Conservation (phyloP, 2,329 filamentous ascomycete genomes). For the Pyricularia grisea region DNA sequence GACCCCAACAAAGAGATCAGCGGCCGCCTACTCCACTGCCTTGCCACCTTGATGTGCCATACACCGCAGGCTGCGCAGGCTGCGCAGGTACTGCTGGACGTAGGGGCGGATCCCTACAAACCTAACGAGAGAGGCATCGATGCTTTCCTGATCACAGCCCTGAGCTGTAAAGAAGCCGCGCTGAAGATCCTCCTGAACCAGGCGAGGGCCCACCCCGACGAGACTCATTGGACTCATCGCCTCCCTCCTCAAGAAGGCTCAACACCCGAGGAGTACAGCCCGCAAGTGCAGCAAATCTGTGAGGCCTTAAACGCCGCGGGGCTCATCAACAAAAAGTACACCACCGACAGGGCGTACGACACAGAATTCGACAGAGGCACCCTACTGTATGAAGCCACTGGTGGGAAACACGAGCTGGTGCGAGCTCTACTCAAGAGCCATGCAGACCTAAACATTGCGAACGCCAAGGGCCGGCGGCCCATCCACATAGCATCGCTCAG, state of each 20-base stretch:
- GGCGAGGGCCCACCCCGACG: not conserved
- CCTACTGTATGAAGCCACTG: not conserved
- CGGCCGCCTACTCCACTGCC: not conserved
- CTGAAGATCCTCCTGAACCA: not conserved
- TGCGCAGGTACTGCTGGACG: not conserved
- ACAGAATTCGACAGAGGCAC: not conserved
- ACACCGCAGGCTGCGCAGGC: not conserved
- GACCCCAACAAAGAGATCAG: not conserved
- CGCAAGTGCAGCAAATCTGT: not conserved
- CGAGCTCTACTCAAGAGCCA: not conserved
- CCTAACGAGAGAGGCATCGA: not conserved
- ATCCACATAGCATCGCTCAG: not conserved
- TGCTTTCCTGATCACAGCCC: not conserved
- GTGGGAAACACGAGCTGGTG: not conserved
- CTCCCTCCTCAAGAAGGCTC: not conserved
- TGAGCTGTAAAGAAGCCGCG: not conserved
- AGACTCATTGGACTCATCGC: not conserved
- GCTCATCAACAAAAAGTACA: not conserved
- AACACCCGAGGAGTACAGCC: not conserved
- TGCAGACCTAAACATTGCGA: not conserved
- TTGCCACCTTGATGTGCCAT: not conserved
- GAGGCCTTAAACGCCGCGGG: not conserved
- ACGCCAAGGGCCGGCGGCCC: not conserved
- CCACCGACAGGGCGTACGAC: not conserved
- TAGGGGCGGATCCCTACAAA: not conserved